A percentile compares a stretch with the other conserved stretches of the same genome.
Conservation (phyloP, 306 rosid species). For the Oemleria cerasiformis region DNA sequence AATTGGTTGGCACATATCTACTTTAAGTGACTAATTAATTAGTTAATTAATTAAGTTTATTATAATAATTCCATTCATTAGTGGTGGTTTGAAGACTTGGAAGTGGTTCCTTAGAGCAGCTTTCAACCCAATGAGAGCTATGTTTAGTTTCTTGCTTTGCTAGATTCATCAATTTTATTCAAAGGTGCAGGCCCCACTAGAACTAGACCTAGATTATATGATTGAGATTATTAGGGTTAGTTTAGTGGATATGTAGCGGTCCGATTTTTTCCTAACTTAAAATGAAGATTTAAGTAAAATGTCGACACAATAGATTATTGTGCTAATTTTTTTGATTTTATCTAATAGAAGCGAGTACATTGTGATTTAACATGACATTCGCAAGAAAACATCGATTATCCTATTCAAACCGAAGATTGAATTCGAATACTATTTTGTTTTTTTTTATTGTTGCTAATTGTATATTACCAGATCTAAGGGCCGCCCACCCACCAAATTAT, state of each 20-base stretch:
- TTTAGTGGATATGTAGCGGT: not conserved
- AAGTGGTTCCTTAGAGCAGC: constrained; percentile 3
- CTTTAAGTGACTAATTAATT: not conserved
- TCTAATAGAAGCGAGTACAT: too few species aligned
- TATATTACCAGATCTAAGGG: constrained; percentile 33
- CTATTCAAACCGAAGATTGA: constrained; percentile 37
- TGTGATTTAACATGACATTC: constrained; percentile 31
- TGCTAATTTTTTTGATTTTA: too few species aligned
- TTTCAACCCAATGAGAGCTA: constrained; percentile 22
- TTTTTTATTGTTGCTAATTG: constrained; percentile 20
- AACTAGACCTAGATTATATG: constrained; percentile 16
- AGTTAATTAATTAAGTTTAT: too few species aligned
- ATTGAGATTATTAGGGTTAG: constrained; percentile 13
- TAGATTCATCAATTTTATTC: not conserved
- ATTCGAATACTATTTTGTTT: constrained; percentile 29
- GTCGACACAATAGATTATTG: too few species aligned
- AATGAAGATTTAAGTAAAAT: too few species aligned
- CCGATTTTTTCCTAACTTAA: too few species aligned
- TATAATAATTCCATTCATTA: not conserved
- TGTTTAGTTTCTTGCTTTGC: not conserved
- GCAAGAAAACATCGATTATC: constrained; percentile 54
- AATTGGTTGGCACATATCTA: not conserved
- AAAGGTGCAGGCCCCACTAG: constrained; percentile 12
- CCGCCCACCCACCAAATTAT: constrained; percentile 52
- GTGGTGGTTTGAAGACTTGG: not conserved